Conservation (phyloP, 306 rosid species). For the Lablab purpureus region DNA sequence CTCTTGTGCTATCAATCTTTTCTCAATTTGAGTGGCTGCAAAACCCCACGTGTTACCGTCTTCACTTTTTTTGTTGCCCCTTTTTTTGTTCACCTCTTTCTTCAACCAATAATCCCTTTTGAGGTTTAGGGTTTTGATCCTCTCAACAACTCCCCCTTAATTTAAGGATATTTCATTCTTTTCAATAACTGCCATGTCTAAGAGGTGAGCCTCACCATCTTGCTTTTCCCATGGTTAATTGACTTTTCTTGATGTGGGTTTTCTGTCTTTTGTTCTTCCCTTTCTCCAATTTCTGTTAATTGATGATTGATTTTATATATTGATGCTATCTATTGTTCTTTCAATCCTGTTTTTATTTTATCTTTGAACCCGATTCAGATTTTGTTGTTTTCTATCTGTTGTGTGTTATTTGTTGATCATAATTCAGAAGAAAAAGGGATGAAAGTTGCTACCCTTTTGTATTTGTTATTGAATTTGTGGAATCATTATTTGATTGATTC, state of each 20-base stretch:
- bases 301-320: slow-evolving; percentile 7
- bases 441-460: neutral
- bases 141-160: slow-evolving; percentile 13
- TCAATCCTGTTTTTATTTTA: slow-evolving; percentile 4
- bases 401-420: slow-evolving; percentile 11
- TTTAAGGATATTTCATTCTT: neutral
- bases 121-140: slow-evolving; percentile 65
- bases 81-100: slow-evolving; percentile 1
- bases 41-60: slow-evolving; percentile 41
- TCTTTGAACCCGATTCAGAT: neutral
- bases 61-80: slow-evolving; percentile 23
- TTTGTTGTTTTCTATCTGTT: neutral
- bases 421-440: neutral
- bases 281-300: slow-evolving; percentile 7
- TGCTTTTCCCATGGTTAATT: neutral
- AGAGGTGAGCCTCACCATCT: slow-evolving; percentile 46
- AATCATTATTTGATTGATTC: neutral
- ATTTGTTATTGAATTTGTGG: slow-evolving; percentile 4
- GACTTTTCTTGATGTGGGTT: neutral
- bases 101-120: slow-evolving; percentile 4
- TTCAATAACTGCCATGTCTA: slow-evolving; percentile 52
- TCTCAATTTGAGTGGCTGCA: slow-evolving; percentile 41
- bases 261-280: neutral
- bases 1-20: neutral
- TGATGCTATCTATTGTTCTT: slow-evolving; percentile 26